A percentile compares a stretch with the other conserved stretches of the same genome.
These are phyloP conservation scores for Cicer pinnatifidum DNA, from an alignment of 306 rosid species.

Conservation along the genomic window DNA sequence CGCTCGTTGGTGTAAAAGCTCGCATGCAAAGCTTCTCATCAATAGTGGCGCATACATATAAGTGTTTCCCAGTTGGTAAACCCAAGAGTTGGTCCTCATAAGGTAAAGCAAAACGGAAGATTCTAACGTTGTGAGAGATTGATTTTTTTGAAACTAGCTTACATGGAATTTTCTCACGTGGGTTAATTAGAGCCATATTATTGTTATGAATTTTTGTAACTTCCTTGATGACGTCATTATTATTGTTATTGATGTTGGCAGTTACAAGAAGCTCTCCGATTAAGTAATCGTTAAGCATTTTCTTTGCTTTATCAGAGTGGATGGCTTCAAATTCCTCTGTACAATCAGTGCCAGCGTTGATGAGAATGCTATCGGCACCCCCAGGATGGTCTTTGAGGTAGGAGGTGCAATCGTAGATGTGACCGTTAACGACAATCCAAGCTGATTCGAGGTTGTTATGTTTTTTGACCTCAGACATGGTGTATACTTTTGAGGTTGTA, in stretches of 20 bases:
- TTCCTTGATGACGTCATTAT: conserved; percentile 43
- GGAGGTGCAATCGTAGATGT: conserved; percentile 74
- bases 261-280: conserved; percentile 70
- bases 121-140: conserved; percentile 70
- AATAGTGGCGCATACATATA: conserved; percentile 65
- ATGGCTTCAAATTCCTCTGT: conserved; percentile 92
- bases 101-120: conserved; percentile 69
- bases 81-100: conserved; percentile 66
- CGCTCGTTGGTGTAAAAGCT: conserved; percentile 80
- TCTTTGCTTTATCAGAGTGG: conserved; percentile 85
- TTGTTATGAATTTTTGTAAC: not conserved
- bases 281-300: conserved; percentile 63
- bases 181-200: conserved; percentile 59
- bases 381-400: conserved; percentile 90
- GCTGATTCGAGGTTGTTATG: conserved; percentile 62
- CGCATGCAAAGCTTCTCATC: conserved; percentile 79
- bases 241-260: conserved; percentile 53
- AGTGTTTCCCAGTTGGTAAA: conserved; percentile 78
- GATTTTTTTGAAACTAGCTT: conserved; percentile 59
- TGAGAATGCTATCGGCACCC: conserved; percentile 82
- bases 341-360: conserved; percentile 86
- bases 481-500: conserved; percentile 45
- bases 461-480: conserved; percentile 62
- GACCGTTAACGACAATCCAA: conserved; percentile 79
- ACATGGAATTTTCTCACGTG: conserved; percentile 66